A percentile compares a stretch with the other conserved stretches of the same genome.
Evolutionary conservation across 2,329 filamentous ascomycete species (phyloP).

Genomic region (Ambrosiella beaveri): DNA sequence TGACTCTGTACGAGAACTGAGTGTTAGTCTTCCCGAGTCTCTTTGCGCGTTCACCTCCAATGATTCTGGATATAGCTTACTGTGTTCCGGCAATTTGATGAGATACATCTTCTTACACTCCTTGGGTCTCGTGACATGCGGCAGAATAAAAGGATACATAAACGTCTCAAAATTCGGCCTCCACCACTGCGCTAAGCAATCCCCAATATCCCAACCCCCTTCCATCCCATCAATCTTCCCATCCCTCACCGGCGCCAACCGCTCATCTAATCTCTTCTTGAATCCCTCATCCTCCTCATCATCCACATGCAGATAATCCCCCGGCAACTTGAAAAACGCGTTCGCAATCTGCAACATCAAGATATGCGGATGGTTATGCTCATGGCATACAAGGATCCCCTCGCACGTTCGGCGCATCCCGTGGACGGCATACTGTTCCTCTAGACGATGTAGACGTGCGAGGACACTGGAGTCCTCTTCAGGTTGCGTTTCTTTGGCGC

Average conservation of each 20-base stretch:
- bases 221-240: slow-evolving; percentile 69
- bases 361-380: slow-evolving; percentile 97
- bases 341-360: slow-evolving; percentile 99
- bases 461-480: slow-evolving; percentile 95
- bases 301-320: slow-evolving; percentile 78
- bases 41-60: background rate
- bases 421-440: slow-evolving; percentile 81
- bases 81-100: slow-evolving; percentile 81
- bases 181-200: slow-evolving; percentile 97
- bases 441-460: slow-evolving; percentile 79
- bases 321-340: slow-evolving; percentile 96
- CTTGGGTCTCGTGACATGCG: slow-evolving; percentile 89
- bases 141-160: slow-evolving; percentile 97
- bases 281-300: slow-evolving; percentile 93
- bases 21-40: background rate
- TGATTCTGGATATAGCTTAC: slow-evolving; percentile 31
- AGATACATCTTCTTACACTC: slow-evolving; percentile 99
- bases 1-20: slow-evolving; percentile 45
- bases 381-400: slow-evolving; percentile 91
- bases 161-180: slow-evolving; percentile 98
- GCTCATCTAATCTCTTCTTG: slow-evolving; percentile 80
- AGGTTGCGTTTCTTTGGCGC: slow-evolving; percentile 93
- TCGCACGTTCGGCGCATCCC: slow-evolving; percentile 97
- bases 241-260: slow-evolving; percentile 78
- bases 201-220: slow-evolving; percentile 76